A percentile compares a stretch with the other conserved stretches of the same genome.
Evolutionary conservation across 1,284 basidiomycete species (phyloP).

Genomic region (Coriolopsis trogii): DNA sequence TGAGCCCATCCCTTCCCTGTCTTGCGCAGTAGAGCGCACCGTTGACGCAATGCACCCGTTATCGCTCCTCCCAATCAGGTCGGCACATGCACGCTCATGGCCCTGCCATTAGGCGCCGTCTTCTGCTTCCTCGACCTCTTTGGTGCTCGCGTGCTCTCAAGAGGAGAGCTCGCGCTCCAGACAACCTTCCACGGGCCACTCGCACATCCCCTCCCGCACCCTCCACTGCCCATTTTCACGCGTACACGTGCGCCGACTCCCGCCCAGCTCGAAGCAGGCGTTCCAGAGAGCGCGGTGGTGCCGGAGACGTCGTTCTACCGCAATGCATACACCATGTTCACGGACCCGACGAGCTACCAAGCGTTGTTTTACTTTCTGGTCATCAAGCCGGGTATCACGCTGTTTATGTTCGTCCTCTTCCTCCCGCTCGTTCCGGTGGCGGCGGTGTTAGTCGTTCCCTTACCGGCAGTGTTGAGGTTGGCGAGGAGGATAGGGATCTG

Average conservation of each 20-base stretch:
- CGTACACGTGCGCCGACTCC: conserved; percentile 52
- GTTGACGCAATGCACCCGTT: conserved; percentile 11
- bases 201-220: conserved; percentile 57
- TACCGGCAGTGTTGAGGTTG: conserved; percentile 65
- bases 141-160: conserved; percentile 68
- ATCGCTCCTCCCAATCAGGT: conserved; percentile 43
- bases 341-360: conserved; percentile 77
- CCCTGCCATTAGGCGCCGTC: conserved; percentile 74
- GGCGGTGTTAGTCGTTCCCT: conserved; percentile 61
- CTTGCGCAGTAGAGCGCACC: background rate
- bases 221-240: conserved; percentile 70
- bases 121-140: conserved; percentile 76
- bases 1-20: conserved; percentile 38
- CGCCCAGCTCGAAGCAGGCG: conserved; percentile 54
- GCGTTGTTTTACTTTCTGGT: conserved; percentile 84
- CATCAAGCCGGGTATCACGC: conserved; percentile 77
- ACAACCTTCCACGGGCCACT: conserved; percentile 69
- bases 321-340: conserved; percentile 81
- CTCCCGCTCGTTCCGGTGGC: conserved; percentile 59
- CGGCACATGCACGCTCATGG: conserved; percentile 74
- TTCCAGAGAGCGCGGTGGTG: conserved; percentile 21
- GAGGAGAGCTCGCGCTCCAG: conserved; percentile 74
- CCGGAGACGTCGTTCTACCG: conserved; percentile 73
- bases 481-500: conserved; percentile 69
- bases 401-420: conserved; percentile 61